These are phyloP conservation scores for Pulveroboletus ravenelii DNA, from an alignment of 768 basidiomycete genomes.

Conservation along the genomic window DNA sequence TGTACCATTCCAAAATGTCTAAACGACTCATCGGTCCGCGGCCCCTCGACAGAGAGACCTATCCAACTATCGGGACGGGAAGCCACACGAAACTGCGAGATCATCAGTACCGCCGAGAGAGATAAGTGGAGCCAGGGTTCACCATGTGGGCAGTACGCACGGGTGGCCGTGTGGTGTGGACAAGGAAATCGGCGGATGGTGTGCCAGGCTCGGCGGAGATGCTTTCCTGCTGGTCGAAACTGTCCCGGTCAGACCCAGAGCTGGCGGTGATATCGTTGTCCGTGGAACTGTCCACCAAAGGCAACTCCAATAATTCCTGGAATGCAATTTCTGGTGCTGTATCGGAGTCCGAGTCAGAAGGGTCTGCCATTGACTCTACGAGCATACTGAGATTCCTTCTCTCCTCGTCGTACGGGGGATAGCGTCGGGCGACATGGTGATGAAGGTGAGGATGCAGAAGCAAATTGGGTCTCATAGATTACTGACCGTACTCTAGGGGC, in stretches of 20 bases:
- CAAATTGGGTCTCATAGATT: neutral
- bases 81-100: neutral
- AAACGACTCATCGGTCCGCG: neutral
- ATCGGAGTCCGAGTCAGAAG: neutral
- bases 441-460: neutral
- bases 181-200: neutral
- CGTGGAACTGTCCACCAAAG: neutral
- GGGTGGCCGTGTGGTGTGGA: neutral
- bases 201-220: neutral
- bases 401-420: neutral
- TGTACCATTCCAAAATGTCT: constrained; percentile 8
- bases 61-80: constrained; percentile 1
- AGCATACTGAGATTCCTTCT: neutral
- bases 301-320: neutral
- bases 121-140: neutral
- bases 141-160: neutral
- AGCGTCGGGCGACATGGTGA: neutral
- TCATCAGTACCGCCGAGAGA: neutral
- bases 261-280: neutral
- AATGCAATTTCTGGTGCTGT: neutral
- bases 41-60: constrained; percentile 4
- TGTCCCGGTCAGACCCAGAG: neutral
- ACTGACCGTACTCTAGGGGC: neutral
- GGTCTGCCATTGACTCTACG: neutral
- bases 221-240: neutral